A percentile compares a stretch with the other conserved stretches of the same genome.
Conservation (phyloP, 2,329 filamentous ascomycete genomes). For the Drechslerella dactyloides region DNA sequence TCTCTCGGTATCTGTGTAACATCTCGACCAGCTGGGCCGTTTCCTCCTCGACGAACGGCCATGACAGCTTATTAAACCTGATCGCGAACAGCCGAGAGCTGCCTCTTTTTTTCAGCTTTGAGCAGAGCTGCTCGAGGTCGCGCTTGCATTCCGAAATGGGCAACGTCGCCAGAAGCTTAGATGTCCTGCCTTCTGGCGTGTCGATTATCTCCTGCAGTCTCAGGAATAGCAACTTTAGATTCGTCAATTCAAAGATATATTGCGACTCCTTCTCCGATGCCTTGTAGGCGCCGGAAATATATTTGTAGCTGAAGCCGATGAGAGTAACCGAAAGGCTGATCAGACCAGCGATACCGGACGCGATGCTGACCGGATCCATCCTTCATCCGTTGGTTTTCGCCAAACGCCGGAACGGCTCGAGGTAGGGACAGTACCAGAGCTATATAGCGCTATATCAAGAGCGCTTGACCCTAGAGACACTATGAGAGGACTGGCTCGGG, state of each 20-base stretch:
- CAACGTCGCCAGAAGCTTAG: constrained; percentile 9
- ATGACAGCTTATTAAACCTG: constrained; percentile 34
- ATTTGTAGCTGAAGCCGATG: constrained; percentile 39
- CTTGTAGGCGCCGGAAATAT: constrained; percentile 26
- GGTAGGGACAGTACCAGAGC: no score
- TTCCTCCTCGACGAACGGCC: constrained; percentile 34
- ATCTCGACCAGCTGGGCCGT: constrained; percentile 27
- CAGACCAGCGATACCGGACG: constrained; percentile 31
- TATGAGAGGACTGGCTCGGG: no score
- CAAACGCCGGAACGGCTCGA: no score
- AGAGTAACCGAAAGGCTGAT: constrained; percentile 30
- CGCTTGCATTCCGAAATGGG: constrained; percentile 31
- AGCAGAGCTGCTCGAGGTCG: constrained; percentile 23
- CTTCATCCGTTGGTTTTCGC: no score
- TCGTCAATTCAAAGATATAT: constrained; percentile 31
- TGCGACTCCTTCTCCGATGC: constrained; percentile 32
- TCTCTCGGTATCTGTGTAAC: constrained; percentile 32
- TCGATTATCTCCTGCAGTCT: constrained; percentile 22
- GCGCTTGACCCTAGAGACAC: no score
- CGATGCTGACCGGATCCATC: constrained; percentile 6
- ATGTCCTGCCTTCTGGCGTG: constrained; percentile 1
- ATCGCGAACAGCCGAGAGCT: constrained; percentile 30
- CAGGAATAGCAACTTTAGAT: constrained; percentile 21
- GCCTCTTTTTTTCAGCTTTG: constrained; percentile 30
- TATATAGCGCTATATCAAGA: no score